These are phyloP conservation scores for Canna indica DNA, from an alignment of 176 grass and related monocot species.

Conservation along the genomic window DNA sequence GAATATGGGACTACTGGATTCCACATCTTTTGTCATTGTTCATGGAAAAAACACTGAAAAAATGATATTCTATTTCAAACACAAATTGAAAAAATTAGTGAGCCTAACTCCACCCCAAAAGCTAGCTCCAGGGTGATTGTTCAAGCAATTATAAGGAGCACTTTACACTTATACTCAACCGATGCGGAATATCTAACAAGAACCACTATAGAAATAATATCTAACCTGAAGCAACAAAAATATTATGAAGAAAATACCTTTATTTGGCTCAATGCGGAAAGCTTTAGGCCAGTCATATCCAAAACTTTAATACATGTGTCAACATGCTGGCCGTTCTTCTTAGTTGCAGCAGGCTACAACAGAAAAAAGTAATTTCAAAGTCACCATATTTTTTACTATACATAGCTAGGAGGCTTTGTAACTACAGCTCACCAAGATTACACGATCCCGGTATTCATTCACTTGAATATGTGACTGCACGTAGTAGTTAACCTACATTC, in stretches of 20 bases:
- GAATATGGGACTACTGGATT: no score
- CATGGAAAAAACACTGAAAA: no score
- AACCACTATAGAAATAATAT: neutral
- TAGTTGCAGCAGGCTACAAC: slow-evolving; percentile 40
- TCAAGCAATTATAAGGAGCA: no score
- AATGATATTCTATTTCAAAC: no score
- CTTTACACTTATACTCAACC: no score
- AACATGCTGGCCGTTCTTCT: slow-evolving; percentile 55
- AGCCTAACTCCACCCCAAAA: no score
- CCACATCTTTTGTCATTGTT: no score
- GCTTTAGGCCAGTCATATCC: slow-evolving; percentile 89
- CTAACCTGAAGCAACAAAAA: neutral
- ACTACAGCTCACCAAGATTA: slow-evolving; percentile 65
- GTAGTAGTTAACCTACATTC: slow-evolving; percentile 67
- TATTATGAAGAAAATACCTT: slow-evolving; percentile 40
- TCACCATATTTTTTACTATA: slow-evolving; percentile 9
- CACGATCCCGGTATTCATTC: slow-evolving; percentile 80
- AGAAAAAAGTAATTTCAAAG: slow-evolving; percentile 24
- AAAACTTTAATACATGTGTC: slow-evolving; percentile 74
- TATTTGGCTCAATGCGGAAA: slow-evolving; percentile 69
- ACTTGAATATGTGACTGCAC: slow-evolving; percentile 96
- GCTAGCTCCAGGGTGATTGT: no score
- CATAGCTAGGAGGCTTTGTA: neutral
- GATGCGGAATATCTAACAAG: neutral
- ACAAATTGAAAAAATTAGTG: no score